These are phyloP conservation scores for Durotheca rogersii DNA, from an alignment of 495 filamentous ascomycete species.

Conservation along the genomic window DNA sequence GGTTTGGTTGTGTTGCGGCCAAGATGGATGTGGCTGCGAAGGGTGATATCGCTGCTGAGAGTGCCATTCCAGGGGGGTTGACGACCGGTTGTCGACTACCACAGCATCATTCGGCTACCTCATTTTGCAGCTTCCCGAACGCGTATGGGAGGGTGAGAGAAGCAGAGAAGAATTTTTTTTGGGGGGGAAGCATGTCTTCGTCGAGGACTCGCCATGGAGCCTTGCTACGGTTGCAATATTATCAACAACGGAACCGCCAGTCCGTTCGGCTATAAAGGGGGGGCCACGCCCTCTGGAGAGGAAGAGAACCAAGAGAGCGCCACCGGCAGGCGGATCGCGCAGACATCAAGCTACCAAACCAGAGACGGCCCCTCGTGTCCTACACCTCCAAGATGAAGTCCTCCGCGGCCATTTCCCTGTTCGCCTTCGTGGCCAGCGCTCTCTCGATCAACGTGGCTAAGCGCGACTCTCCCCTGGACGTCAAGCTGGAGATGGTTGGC, in stretches of 20 bases:
- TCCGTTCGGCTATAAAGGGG: constrained; percentile 25
- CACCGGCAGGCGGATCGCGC: constrained; percentile 18
- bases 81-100: constrained; percentile 6
- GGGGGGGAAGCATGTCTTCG: constrained; percentile 13
- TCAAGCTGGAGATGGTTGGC: constrained; percentile 54
- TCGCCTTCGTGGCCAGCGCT: constrained; percentile 49
- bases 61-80: constrained; percentile 27
- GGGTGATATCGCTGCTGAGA: constrained; percentile 26
- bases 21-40: constrained; percentile 19
- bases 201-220: not conserved
- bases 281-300: not conserved
- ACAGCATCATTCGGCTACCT: constrained; percentile 7
- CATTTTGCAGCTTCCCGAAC: constrained; percentile 21
- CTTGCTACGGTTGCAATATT: constrained; percentile 4
- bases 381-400: constrained; percentile 39
- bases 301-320: constrained; percentile 5
- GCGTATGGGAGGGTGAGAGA: no score
- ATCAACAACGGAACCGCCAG: constrained; percentile 4
- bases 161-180: constrained; percentile 18
- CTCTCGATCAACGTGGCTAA: constrained; percentile 47
- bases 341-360: constrained; percentile 9
- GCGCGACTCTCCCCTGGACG: constrained; percentile 47
- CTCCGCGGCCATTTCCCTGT: constrained; percentile 36
- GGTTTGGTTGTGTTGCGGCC: no score
- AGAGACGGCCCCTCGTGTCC: not conserved